phyloP scores from a whole-genome alignment of 306 rosid species.

The Mucuna pruriens region DNA sequence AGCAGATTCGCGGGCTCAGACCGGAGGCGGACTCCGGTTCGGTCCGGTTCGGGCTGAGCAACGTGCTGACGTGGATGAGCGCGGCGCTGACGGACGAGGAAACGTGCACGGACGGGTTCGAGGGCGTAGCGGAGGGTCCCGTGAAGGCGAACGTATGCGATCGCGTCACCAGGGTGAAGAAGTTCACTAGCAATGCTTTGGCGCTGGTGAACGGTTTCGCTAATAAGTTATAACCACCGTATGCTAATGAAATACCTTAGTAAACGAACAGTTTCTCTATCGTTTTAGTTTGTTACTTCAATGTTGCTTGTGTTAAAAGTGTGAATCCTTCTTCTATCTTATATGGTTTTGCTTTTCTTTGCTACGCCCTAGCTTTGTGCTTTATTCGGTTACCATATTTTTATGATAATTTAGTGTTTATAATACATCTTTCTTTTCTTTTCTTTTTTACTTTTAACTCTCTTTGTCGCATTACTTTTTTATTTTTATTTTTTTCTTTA shows the following conservation, averaged over 20 bases:
- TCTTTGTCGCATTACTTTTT: not conserved
- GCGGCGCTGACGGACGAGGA: constrained; percentile 86
- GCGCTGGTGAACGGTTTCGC: constrained; percentile 69
- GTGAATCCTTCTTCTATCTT: not conserved
- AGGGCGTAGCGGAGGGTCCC: constrained; percentile 54
- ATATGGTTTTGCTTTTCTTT: not conserved
- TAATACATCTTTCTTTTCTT: not conserved
- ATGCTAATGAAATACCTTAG: not conserved
- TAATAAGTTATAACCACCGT: not conserved
- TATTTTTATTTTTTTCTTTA: too few species aligned
- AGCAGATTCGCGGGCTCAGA: constrained; percentile 61
- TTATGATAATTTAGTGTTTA: too few species aligned
- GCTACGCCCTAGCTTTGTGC: too few species aligned
- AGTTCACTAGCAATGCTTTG: constrained; percentile 73
- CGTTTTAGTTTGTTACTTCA: too few species aligned
- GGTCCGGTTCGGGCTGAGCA: constrained; percentile 69
- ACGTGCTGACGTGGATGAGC: constrained; percentile 96
- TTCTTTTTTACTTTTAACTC: not conserved
- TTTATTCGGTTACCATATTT: too few species aligned
- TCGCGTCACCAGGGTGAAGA: constrained; percentile 53
- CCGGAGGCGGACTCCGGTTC: constrained; percentile 22
- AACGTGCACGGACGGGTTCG: constrained; percentile 81
- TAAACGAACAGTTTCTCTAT: too few species aligned
- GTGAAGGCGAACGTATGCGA: constrained; percentile 54
- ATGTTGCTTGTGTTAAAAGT: not conserved